Evolutionary conservation across 2,329 filamentous ascomycete species (phyloP).

Genomic region (Colletotrichum lupini): DNA sequence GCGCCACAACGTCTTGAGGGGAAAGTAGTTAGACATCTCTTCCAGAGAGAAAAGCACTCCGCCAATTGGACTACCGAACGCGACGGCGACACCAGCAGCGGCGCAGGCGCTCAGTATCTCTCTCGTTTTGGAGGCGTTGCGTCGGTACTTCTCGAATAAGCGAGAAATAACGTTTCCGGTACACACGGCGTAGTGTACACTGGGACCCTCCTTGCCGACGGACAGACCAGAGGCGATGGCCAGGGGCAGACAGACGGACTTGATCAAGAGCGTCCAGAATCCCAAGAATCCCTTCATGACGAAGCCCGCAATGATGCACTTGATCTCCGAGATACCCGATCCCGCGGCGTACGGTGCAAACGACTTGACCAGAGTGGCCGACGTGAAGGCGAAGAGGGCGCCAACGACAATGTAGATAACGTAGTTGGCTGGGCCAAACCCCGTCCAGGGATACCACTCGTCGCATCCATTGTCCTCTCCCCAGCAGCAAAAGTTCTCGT

Average conservation of each 20-base stretch:
- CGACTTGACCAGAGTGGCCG: conserved; percentile 85
- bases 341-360: conserved; percentile 97
- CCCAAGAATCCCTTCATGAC: conserved; percentile 99
- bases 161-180: conserved; percentile 96
- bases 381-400: conserved; percentile 83
- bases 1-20: conserved; percentile 96
- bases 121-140: conserved; percentile 91
- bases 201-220: conserved; percentile 96
- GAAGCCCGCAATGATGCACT: conserved; percentile 98
- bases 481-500: conserved; percentile 98
- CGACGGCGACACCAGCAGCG: conserved; percentile 93
- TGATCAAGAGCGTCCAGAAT: conserved; percentile 91
- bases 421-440: conserved; percentile 83
- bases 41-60: conserved; percentile 96
- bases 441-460: conserved; percentile 91
- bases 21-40: conserved; percentile 97
- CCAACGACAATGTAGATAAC: conserved; percentile 88
- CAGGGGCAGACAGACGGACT: conserved; percentile 89
- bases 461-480: conserved; percentile 89
- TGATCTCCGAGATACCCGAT: conserved; percentile 98
- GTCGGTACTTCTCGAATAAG: conserved; percentile 90
- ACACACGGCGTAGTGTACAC: conserved; percentile 98
- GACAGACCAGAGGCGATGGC: conserved; percentile 94
- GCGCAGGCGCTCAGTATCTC: conserved; percentile 96
- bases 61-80: conserved; percentile 96